Conservation (phyloP, 495 filamentous ascomycete species). For the Penicillium manginii region DNA sequence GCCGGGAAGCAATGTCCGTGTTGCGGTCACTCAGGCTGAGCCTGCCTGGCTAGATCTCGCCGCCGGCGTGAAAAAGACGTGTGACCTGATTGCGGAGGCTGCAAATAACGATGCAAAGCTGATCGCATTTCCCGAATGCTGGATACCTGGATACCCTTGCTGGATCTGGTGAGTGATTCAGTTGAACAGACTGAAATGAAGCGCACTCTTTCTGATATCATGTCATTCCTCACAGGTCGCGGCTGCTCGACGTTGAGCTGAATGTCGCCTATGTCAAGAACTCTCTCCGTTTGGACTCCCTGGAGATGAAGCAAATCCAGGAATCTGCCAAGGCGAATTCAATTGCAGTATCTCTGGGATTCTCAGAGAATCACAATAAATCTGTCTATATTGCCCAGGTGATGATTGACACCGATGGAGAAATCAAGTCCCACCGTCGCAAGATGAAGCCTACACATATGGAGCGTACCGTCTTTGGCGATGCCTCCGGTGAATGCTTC, state of each 20-base stretch:
- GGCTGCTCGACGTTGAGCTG: conserved; percentile 47
- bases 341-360: conserved; percentile 57
- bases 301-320: conserved; percentile 52
- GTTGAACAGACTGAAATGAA: neutral
- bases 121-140: conserved; percentile 49
- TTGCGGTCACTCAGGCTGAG: conserved; percentile 57
- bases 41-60: conserved; percentile 58
- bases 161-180: conserved; percentile 51
- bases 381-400: conserved; percentile 62
- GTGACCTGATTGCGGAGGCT: conserved; percentile 55
- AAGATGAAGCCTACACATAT: conserved; percentile 68
- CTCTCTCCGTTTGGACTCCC: conserved; percentile 46
- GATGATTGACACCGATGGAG: conserved; percentile 51
- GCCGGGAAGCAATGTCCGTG: conserved; percentile 23
- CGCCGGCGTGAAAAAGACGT: conserved; percentile 53
- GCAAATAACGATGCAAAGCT: conserved; percentile 52
- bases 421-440: conserved; percentile 46
- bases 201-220: neutral
- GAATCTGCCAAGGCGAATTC: conserved; percentile 40
- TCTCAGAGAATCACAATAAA: conserved; percentile 51
- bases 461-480: conserved; percentile 65
- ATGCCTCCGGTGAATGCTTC: conserved; percentile 49
- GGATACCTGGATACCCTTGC: conserved; percentile 44
- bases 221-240: conserved; percentile 33
- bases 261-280: conserved; percentile 54